A percentile compares a stretch with the other conserved stretches of the same genome.
Conservation (phyloP, 1,284 basidiomycete genomes). For the Flammula alnicola region DNA sequence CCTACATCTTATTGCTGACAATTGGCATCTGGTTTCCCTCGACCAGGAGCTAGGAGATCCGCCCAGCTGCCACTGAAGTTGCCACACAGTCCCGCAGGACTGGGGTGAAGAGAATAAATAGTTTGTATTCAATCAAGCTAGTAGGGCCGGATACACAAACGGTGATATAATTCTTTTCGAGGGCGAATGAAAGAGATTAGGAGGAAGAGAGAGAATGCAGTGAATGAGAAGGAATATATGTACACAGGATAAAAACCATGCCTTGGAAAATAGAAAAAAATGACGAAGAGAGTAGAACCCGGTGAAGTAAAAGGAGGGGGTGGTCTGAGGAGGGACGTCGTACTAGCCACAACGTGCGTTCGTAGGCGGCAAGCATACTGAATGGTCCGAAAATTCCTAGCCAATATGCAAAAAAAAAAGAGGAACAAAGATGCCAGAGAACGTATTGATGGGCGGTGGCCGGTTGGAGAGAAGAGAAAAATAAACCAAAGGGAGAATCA, state of each 20-base stretch:
- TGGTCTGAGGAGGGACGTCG: no score
- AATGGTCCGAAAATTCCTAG: no score
- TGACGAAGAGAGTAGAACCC: not conserved
- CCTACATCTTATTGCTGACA: no score
- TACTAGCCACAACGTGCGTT: no score
- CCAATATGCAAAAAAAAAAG: not conserved
- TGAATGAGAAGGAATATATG: constrained; percentile 6
- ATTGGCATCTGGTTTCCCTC: no score
- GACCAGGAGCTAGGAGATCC: no score
- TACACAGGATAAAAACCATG: constrained; percentile 12
- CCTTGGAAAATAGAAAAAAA: constrained; percentile 2
- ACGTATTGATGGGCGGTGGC: no score
- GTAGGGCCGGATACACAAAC: constrained; percentile 7
- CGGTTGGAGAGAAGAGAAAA: no score
- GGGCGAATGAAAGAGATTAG: not conserved
- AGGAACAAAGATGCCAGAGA: not conserved
- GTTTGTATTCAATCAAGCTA: constrained; percentile 14
- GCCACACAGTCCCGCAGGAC: not conserved
- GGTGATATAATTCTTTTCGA: not conserved
- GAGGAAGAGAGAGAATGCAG: not conserved
- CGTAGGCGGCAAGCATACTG: no score
- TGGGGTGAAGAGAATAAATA: constrained; percentile 17
- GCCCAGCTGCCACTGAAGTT: not conserved
- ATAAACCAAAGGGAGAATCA: constrained; percentile 1
- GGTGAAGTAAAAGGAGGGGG: no score